Base-by-base conservation (phyloP, 768 basidiomycete genomes). In the Hygrophoropsis aurantiaca region DNA sequence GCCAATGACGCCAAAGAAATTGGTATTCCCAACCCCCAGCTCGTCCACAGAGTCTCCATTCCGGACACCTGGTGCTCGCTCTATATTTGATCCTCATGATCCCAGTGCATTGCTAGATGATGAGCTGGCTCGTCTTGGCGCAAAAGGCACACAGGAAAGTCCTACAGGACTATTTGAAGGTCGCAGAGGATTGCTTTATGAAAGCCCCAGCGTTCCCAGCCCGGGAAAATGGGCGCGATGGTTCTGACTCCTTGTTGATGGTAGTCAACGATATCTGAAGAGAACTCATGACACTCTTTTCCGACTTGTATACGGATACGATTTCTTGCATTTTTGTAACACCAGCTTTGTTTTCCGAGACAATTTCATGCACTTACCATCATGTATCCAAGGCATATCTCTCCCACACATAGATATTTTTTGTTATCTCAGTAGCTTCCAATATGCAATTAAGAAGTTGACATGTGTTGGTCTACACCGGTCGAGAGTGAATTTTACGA, bases 11-110 rank as follows among this genome's bases (percentile, higher is more conserved):
- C 79, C 78, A 16, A 74, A 67, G 58, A 70, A 72, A 21, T 61
- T 72, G 13, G 57, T 68, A 42, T 72, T 70, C 49, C 64, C 61
- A 20, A 53, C 59, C 13, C 57, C 60, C 3, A 51, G 53, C 27
- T 56, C 60, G 4, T 32, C 56, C 18, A 39, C 40, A n/a, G 71
- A 73, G 50, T 74, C 71, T 9, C 73, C 74, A 1, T 78, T 76
- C 61, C 73, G 75, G 16, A 77, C 79, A 11, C 82, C 80, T 3
- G 72, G 72, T 11, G 50, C 68, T 5, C 50, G 68, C 57, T 49
- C 55, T 21, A 72, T 86, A 25, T 81, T 80, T 52, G 87, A 89
- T 59, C 86, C 87, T 24, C 82, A 86, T 52, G 85, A 89, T 62
- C 85, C 87, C 3, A 70, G 77, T 25, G 69, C 77, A 25, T 56